phyloP scores from a whole-genome alignment of 305 asterid genomes.

The Ilex paraguariensis region DNA sequence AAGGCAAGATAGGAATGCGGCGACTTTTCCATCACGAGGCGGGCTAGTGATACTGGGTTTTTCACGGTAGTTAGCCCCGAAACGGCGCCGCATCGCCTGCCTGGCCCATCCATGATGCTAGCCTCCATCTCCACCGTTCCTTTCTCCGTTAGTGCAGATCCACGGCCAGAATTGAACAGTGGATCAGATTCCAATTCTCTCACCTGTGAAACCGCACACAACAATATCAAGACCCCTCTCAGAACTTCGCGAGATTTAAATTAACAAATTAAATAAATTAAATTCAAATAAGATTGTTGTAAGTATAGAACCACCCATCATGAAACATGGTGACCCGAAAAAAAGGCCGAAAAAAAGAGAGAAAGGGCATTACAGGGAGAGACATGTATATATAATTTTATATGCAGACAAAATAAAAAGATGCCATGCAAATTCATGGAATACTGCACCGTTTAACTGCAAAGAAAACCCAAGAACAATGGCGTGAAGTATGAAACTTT shows the following conservation, averaged over 20 bases:
- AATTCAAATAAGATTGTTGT: too few relatives aligned
- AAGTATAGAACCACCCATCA: too few relatives aligned
- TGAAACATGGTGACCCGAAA: too few relatives aligned
- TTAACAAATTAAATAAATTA: too few relatives aligned
- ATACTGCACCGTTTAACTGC: too few relatives aligned
- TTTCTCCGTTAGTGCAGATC: slow-evolving; percentile 86
- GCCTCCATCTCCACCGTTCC: slow-evolving; percentile 99
- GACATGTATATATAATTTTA: too few relatives aligned
- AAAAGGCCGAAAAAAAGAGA: too few relatives aligned
- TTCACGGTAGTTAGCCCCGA: slow-evolving; percentile 84
- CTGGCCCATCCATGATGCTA: slow-evolving; percentile 87
- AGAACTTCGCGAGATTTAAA: background rate
- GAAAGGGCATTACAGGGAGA: too few relatives aligned
- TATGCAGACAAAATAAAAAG: too few relatives aligned
- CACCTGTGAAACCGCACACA: slow-evolving; percentile 36
- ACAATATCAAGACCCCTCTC: background rate
- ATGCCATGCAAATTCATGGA: too few relatives aligned
- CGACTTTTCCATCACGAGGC: slow-evolving; percentile 92
- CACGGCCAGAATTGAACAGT: slow-evolving; percentile 88
- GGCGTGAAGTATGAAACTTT: too few relatives aligned
- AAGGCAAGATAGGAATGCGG: slow-evolving; percentile 94
- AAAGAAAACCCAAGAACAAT: too few relatives aligned
- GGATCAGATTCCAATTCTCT: slow-evolving; percentile 91
- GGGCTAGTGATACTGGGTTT: slow-evolving; percentile 89
- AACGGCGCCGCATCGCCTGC: slow-evolving; percentile 95